Base-by-base conservation (phyloP, 495 filamentous ascomycete genomes). In the Coniosporium apollinis region DNA sequence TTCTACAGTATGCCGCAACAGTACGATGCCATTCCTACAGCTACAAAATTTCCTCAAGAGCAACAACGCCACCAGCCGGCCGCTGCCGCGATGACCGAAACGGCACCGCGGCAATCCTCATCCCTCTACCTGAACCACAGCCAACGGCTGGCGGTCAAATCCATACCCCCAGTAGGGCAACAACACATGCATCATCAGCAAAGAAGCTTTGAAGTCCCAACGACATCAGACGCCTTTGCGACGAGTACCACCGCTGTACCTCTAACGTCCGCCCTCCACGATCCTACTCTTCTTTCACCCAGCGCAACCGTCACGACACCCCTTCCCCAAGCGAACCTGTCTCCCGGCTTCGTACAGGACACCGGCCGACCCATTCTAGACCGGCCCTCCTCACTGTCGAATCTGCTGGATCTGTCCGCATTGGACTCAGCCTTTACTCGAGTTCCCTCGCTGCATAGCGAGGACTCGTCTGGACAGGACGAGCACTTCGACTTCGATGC, bases 401-500 rank as follows among this genome's bases (percentile, higher is more conserved):
- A 64, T 5, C 65, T 71, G 15, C 60, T 65, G 5, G 59, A 67
- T 10, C 49, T 74, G 19, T 59, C 51, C 25, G 63, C 63, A 9
- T 58, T 58, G 8, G 61, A 62, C 22, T 33, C 7, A 36, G 38
- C 14, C 19, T n/a, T n/a, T n/a, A n/a, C n/a, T n/a, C n/a, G n/a
- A n/a, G n/a, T n/a, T n/a, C n/a, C n/a, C n/a, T n/a, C n/a, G n/a
- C n/a, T 40, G 20, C 31, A 39, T n/a, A 28, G 13, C 6, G 47
- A 50, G 14, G 44, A 57, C 0, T 61, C 62, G 4, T 30, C 49
- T 5, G 51, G 52, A 7, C 43, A 48, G 9, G 65, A 69, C 21
- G 55, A 61, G 13, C 60, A 65, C 33, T 64, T 72, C 33, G 62
- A 72, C 26, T 69, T 74, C 26, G 66, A 71, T 39, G 55, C 51